Conservation (phyloP, 2,329 filamentous ascomycete species). For the Aspergillus proliferans region DNA sequence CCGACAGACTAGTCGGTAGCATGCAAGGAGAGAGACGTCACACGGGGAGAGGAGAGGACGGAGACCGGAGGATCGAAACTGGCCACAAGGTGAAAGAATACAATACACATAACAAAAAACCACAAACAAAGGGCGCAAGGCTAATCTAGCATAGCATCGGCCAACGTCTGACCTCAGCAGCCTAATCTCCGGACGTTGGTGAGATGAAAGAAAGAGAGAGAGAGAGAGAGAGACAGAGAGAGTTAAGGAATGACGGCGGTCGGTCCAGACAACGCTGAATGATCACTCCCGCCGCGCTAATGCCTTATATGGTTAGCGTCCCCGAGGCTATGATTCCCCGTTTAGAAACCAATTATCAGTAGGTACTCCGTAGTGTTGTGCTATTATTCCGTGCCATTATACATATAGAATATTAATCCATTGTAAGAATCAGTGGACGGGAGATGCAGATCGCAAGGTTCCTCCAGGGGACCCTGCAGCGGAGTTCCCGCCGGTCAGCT, state of each 20-base stretch:
- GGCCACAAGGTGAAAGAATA: constrained; percentile 1
- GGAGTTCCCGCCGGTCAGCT: constrained; percentile 27
- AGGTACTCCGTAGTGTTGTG: too few relatives aligned
- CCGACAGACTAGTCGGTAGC: constrained; percentile 4
- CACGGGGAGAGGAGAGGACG: constrained; percentile 6
- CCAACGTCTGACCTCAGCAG: neutral
- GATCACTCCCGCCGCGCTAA: constrained; percentile 10
- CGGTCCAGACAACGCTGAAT: constrained; percentile 13
- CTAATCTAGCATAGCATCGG: neutral
- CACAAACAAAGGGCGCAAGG: neutral
- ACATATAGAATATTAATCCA: neutral
- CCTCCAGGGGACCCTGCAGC: constrained; percentile 10
- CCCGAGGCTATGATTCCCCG: constrained; percentile 3
- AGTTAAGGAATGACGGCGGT: constrained; percentile 5
- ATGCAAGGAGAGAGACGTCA: constrained; percentile 16
- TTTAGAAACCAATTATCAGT: constrained; percentile 1
- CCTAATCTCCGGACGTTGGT: neutral
- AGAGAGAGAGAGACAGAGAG: constrained; percentile 3
- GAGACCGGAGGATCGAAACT: constrained; percentile 7
- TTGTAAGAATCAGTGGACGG: constrained; percentile 4
- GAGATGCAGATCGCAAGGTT: constrained; percentile 12
- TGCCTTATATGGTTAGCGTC: constrained; percentile 9
- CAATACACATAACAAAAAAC: neutral
- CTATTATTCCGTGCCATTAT: neutral
- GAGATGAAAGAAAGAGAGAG: constrained; percentile 2